phyloP scores from a whole-genome alignment of 2,329 filamentous ascomycete genomes.

The Botrytis tulipae region DNA sequence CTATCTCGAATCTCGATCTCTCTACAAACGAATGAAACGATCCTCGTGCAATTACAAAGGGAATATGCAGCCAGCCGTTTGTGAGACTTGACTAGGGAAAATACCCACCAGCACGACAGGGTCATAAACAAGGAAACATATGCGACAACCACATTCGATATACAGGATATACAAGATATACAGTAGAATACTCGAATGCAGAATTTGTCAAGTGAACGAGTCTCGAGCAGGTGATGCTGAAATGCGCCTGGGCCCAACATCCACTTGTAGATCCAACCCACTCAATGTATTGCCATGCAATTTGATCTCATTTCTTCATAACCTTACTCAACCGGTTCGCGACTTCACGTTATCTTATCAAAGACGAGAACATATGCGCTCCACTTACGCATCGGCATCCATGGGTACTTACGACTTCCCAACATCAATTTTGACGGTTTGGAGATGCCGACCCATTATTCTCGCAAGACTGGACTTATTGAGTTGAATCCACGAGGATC shows the following conservation, averaged over 20 bases:
- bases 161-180: neutral
- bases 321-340: neutral
- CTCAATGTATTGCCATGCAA: neutral
- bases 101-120: neutral
- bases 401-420: neutral
- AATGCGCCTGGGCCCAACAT: neutral
- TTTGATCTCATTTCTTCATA: neutral
- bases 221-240: neutral
- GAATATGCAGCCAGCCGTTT: constrained; percentile 9
- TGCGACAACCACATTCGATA: neutral
- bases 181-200: neutral
- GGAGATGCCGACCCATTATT: neutral
- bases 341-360: neutral
- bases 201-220: neutral
- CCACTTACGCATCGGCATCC: neutral
- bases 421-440: neutral
- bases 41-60: neutral
- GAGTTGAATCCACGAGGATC: neutral
- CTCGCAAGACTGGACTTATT: constrained; percentile 14
- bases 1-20: neutral
- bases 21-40: neutral
- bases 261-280: neutral
- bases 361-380: neutral
- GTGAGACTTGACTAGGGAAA: neutral
- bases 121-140: constrained; percentile 7